phyloP scores from a whole-genome alignment of 2,329 filamentous ascomycete species.

The Pyrenophora teres region DNA sequence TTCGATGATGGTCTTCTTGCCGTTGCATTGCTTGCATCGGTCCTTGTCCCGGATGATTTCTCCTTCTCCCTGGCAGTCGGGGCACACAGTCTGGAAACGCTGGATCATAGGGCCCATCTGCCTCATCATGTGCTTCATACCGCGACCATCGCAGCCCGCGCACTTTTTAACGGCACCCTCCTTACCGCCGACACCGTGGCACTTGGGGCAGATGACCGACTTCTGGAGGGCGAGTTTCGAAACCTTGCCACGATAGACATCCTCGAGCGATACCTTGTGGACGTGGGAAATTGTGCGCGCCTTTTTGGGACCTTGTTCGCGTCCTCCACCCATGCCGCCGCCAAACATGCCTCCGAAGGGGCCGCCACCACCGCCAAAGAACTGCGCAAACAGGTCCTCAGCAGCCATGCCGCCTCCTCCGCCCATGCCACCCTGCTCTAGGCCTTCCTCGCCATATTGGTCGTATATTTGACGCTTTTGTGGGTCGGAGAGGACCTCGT shows the following conservation, averaged over 20 bases:
- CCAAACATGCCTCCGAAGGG: constrained; percentile 67
- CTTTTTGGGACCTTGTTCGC: constrained; percentile 81
- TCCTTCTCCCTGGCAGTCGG: constrained; percentile 96
- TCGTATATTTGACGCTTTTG: constrained; percentile 94
- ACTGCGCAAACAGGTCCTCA: constrained; percentile 94
- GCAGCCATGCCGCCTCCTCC: constrained; percentile 86
- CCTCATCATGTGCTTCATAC: constrained; percentile 99
- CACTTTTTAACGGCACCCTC: constrained; percentile 97
- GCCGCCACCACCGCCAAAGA: constrained; percentile 77
- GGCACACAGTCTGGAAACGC: constrained; percentile 98
- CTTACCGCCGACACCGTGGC: constrained; percentile 92
- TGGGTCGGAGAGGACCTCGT: constrained; percentile 89
- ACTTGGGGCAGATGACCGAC: constrained; percentile 94
- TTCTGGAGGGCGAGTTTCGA: constrained; percentile 97
- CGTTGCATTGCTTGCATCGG: constrained; percentile 92
- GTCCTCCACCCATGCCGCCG: constrained; percentile 68
- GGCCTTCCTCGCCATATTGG: constrained; percentile 94
- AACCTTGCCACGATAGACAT: constrained; percentile 97
- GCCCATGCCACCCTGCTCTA: constrained; percentile 77
- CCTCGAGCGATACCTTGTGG: constrained; percentile 96
- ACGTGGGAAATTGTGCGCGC: constrained; percentile 97
- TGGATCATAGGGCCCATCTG: constrained; percentile 99
- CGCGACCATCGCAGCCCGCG: constrained; percentile 84
- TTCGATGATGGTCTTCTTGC: constrained; percentile 98
- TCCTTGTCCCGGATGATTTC: constrained; percentile 97